phyloP scores from a whole-genome alignment of 768 basidiomycete genomes.

The Tricholoma sp. region DNA sequence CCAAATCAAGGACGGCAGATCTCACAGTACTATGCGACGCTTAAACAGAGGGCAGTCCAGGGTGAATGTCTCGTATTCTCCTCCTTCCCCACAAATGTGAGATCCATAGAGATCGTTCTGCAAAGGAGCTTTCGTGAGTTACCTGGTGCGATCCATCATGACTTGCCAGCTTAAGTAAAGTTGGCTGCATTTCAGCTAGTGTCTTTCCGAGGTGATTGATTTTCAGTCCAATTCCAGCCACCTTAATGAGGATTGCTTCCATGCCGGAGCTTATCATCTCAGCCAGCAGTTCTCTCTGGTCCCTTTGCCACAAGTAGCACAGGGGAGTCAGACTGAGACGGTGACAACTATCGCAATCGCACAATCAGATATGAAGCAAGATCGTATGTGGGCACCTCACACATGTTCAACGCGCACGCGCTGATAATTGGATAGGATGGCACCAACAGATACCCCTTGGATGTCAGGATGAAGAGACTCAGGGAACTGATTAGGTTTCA shows the following conservation, averaged over 20 bases:
- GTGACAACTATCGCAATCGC: conserved; percentile 54
- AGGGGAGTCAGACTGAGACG: conserved; percentile 77
- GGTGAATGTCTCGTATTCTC: conserved; percentile 95
- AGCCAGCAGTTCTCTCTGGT: conserved; percentile 77
- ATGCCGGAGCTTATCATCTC: conserved; percentile 84
- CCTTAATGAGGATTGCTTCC: conserved; percentile 86
- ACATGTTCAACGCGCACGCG: conserved; percentile 97
- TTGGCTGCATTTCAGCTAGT: conserved; percentile 68
- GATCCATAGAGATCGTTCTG: conserved; percentile 82
- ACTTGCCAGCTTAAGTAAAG: conserved; percentile 66
- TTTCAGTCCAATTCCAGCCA: conserved; percentile 89
- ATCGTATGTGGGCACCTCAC: conserved; percentile 37
- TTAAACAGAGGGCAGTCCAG: conserved; percentile 89
- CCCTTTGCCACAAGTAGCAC: conserved; percentile 90
- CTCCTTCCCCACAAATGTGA: conserved; percentile 96
- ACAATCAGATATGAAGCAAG: not conserved
- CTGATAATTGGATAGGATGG: conserved; percentile 97
- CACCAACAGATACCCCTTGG: conserved; percentile 87
- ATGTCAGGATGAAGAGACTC: conserved; percentile 77
- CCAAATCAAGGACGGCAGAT: not conserved
- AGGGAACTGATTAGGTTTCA: conserved; percentile 4
- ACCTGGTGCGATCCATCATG: not conserved
- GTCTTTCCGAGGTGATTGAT: conserved; percentile 74
- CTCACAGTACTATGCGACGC: conserved; percentile 64
- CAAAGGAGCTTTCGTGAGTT: not conserved